Conservation (phyloP, 2,329 filamentous ascomycete genomes). For the Penicillium capsulatum region DNA sequence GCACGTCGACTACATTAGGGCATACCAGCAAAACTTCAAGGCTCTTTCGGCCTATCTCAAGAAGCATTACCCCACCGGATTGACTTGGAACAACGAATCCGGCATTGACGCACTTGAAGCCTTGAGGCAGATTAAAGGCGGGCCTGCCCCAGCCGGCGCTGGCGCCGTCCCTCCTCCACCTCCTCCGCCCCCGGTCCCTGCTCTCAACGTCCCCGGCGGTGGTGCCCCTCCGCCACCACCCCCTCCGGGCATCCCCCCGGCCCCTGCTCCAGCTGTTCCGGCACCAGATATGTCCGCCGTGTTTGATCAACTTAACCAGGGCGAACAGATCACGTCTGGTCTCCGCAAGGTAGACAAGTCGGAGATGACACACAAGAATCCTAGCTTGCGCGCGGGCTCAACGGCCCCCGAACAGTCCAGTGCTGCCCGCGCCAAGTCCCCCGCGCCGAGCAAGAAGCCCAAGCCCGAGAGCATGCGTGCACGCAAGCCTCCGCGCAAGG, state of each 20-base stretch:
- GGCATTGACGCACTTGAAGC: conserved; percentile 67
- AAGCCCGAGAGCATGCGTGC: conserved; percentile 81
- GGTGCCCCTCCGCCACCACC: conserved; percentile 62
- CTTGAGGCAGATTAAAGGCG: conserved; percentile 54
- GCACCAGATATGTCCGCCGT: conserved; percentile 73
- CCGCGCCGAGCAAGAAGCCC: conserved; percentile 79
- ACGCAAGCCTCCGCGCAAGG: conserved; percentile 76
- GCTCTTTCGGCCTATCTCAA: conserved; percentile 80
- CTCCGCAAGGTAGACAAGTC: conserved; percentile 91
- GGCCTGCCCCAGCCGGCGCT: conserved; percentile 34
- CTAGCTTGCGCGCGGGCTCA: conserved; percentile 69
- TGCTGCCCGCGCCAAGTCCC: conserved; percentile 63
- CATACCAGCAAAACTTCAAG: conserved; percentile 89
- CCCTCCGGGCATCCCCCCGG: conserved; percentile 61
- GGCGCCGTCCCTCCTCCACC: conserved; percentile 46
- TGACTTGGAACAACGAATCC: conserved; percentile 81
- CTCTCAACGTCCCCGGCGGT: conserved; percentile 49
- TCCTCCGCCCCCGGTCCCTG: conserved; percentile 47
- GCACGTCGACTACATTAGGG: conserved; percentile 82
- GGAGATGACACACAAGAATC: conserved; percentile 99
- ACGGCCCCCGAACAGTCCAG: conserved; percentile 60
- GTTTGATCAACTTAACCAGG: conserved; percentile 87
- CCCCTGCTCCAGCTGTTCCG: conserved; percentile 45
- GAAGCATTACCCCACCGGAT: conserved; percentile 71
- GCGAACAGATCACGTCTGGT: conserved; percentile 78